Conservation (phyloP, 192 early-diverging fungal genomes). For the Backusella luteola region DNA sequence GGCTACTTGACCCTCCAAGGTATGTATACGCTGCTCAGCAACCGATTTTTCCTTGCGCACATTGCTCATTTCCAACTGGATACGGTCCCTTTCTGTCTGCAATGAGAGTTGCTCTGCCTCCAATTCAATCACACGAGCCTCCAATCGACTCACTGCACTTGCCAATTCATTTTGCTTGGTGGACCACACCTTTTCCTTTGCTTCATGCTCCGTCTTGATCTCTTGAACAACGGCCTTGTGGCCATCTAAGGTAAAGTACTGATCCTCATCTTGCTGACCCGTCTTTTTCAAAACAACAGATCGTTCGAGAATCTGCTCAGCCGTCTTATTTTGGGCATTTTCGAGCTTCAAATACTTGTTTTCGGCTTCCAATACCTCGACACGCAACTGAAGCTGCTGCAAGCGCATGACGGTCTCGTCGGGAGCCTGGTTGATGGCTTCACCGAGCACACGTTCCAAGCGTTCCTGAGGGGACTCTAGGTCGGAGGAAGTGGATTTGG, state of each 20-base stretch:
- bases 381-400: constrained; percentile 61
- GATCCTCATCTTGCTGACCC: constrained; percentile 1
- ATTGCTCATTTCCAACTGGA: constrained; percentile 27
- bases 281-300: constrained; percentile 18
- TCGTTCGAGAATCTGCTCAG: constrained; percentile 55
- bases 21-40: constrained; percentile 41
- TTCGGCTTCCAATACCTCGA: constrained; percentile 70
- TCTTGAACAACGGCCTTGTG: constrained; percentile 32
- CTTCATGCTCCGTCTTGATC: constrained; percentile 17
- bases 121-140: constrained; percentile 13
- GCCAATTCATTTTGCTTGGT: background rate
- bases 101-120: constrained; percentile 17
- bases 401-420: constrained; percentile 40
- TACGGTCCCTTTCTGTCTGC: constrained; percentile 36
- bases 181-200: constrained; percentile 11
- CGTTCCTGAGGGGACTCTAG: constrained; percentile 15
- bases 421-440: constrained; percentile 21
- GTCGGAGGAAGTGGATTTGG: background rate
- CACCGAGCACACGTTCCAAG: constrained; percentile 19
- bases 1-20: constrained; percentile 33
- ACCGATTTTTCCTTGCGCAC: constrained; percentile 37
- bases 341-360: constrained; percentile 68
- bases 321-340: constrained; percentile 58
- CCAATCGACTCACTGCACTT: constrained; percentile 9
- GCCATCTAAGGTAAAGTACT: constrained; percentile 22